phyloP scores from a whole-genome alignment of 306 rosid genomes.

The Lithocarpus polystachyus region DNA sequence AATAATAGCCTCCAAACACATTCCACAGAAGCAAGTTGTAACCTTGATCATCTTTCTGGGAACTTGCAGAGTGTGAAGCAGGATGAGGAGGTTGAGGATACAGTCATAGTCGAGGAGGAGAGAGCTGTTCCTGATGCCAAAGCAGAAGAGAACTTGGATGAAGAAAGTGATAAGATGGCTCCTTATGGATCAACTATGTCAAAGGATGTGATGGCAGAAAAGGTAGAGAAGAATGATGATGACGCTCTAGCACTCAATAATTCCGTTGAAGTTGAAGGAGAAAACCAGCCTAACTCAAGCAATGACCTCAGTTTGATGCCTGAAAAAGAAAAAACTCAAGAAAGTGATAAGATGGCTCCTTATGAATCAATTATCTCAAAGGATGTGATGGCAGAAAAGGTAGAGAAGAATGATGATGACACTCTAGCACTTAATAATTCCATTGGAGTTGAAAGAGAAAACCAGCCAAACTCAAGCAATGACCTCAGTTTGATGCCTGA shows the following conservation, averaged over 20 bases:
- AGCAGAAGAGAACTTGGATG: conserved; percentile 24
- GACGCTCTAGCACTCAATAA: not conserved
- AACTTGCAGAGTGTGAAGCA: conserved; percentile 42
- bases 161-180: conserved; percentile 2
- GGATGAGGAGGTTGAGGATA: conserved; percentile 45
- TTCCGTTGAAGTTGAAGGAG: conserved; percentile 25
- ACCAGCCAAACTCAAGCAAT: conserved; percentile 12
- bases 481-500: conserved; percentile 10
- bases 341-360: not conserved
- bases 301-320: conserved; percentile 6
- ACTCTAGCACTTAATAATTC: not conserved
- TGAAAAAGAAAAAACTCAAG: not conserved
- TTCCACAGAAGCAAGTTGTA: conserved; percentile 49
- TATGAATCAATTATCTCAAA: conserved; percentile 16
- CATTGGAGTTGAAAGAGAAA: conserved; percentile 28
- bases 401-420: conserved; percentile 32
- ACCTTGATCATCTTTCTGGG: conserved; percentile 57
- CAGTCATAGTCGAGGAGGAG: conserved; percentile 12
- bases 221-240: conserved; percentile 34
- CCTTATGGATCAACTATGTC: conserved; percentile 6
- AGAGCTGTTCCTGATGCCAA: conserved; percentile 24
- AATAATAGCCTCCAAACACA: conserved; percentile 41
- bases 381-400: conserved; percentile 23
- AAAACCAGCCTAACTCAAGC: conserved; percentile 13
- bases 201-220: conserved; percentile 21